A percentile compares a stretch with the other conserved stretches of the same genome.
Evolutionary conservation across 768 basidiomycete species (phyloP).

Genomic region (Hemileccinum impolitum): DNA sequence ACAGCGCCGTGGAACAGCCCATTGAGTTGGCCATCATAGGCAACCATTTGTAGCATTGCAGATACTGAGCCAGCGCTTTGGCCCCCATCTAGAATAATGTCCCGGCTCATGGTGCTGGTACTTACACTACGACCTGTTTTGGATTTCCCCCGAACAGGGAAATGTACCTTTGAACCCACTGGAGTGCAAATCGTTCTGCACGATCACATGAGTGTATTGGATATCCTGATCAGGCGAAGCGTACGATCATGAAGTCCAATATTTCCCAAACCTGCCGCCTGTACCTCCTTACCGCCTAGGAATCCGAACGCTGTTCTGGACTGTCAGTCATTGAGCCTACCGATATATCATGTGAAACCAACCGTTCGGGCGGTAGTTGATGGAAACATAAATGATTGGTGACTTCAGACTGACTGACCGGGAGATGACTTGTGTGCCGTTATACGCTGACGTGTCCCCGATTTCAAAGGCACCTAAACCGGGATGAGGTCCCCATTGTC

Average conservation of each 20-base stretch:
- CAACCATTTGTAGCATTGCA: slow-evolving; percentile 13
- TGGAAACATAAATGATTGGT: slow-evolving; percentile 20
- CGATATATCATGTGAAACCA: background rate
- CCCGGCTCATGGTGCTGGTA: background rate
- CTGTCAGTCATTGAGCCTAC: background rate
- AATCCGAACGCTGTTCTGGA: slow-evolving; percentile 25
- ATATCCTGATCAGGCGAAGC: background rate
- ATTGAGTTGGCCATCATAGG: slow-evolving; percentile 10
- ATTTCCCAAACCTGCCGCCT: slow-evolving; percentile 30
- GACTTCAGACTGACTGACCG: slow-evolving; percentile 17
- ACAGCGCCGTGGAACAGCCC: slow-evolving; percentile 18
- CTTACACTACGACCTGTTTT: slow-evolving; percentile 27
- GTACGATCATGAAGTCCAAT: slow-evolving; percentile 38
- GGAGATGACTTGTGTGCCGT: slow-evolving; percentile 18
- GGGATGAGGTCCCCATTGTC: background rate
- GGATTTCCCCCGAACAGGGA: slow-evolving; percentile 40
- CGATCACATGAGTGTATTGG: background rate
- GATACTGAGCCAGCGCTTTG: slow-evolving; percentile 17
- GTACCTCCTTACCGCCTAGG: slow-evolving; percentile 26
- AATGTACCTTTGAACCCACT: slow-evolving; percentile 44
- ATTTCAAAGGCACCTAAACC: slow-evolving; percentile 13
- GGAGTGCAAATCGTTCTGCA: slow-evolving; percentile 34
- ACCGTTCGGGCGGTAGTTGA: slow-evolving; percentile 25
- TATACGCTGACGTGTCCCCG: slow-evolving; percentile 13
- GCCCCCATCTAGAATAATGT: slow-evolving; percentile 9